These are phyloP conservation scores for Verticillium albo-atrum DNA, from an alignment of 2,329 filamentous ascomycete genomes.

Conservation along the genomic window DNA sequence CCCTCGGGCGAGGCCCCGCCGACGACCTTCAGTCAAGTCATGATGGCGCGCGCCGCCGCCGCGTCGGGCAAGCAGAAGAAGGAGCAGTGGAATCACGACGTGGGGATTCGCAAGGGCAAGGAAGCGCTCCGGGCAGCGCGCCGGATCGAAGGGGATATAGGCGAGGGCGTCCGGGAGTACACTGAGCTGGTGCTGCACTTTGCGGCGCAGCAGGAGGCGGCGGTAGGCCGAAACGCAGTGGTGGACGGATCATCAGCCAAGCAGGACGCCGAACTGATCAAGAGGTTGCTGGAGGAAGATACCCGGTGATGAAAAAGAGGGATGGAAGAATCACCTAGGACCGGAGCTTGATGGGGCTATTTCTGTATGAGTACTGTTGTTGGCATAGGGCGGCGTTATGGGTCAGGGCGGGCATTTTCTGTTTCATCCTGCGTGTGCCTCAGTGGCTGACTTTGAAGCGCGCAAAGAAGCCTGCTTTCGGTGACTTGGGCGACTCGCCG, in stretches of 20 bases:
- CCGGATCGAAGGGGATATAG: conserved; percentile 45
- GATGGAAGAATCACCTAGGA: background rate
- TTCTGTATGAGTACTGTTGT: background rate
- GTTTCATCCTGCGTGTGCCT: background rate
- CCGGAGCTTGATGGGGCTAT: background rate
- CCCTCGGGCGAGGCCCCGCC: conserved; percentile 22
- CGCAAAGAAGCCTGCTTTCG: conserved; percentile 34
- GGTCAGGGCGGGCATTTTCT: background rate
- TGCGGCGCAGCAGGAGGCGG: conserved; percentile 24
- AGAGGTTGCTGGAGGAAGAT: conserved; percentile 43
- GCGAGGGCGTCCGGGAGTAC: conserved; percentile 58
- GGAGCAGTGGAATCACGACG: conserved; percentile 52
- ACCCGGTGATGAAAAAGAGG: conserved; percentile 17
- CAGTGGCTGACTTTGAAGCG: conserved; percentile 29
- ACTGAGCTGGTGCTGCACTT: conserved; percentile 51
- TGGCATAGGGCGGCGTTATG: background rate
- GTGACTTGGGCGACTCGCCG: conserved; percentile 22
- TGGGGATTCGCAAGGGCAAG: conserved; percentile 52
- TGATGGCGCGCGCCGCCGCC: conserved; percentile 10
- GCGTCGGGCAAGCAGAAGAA: conserved; percentile 21
- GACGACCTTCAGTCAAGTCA: conserved; percentile 11
- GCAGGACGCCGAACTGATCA: conserved; percentile 45
- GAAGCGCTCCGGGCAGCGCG: conserved; percentile 47
- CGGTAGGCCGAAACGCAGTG: background rate
- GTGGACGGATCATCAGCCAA: conserved; percentile 23